Evolutionary conservation across 2,329 filamentous ascomycete genomes (phyloP), one percentile per base, ranked within the genome.

Genomic region (Calonectria pseudoturangicola): DNA sequence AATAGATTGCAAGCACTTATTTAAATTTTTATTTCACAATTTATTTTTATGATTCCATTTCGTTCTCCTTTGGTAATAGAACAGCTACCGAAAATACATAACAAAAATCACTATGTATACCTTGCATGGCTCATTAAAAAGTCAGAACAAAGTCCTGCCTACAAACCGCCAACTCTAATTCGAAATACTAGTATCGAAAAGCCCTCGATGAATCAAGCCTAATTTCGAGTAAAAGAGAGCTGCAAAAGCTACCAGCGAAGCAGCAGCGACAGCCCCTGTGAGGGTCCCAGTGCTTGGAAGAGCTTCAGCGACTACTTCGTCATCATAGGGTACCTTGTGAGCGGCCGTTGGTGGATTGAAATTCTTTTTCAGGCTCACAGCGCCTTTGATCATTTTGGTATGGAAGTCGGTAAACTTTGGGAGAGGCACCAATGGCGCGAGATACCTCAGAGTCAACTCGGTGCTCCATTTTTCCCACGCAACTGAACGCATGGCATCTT

Each of bases 361-460:
- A 10, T 16, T 41, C 13, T 41, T 41, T 33, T 60, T 60, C 54
- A 60, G 27, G n/a, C 54, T 60, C 36, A 60, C 54, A 2, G 10
- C 54, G 3, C 54, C 54, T 2, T n/a, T 60, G 33, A 60, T 60
- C 54, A 60, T 60, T 1, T 25, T 25, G 54, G 33, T 60, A 36
- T 60, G 39, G 33, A 60, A 60, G n/a, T 60, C 15, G 21, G 36
- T 41, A 41, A 60, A 60, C 15, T 60, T 60, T 0, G 54, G n/a
- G 33, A 60, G 54, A 8, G 54, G 8, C 1, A 41, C 12, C 36
- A 60, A 21, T 18, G 54, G 54, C 3, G 39, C 54, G 2, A 60
- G 36, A 6, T 41, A 60, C 16, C 33, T 41, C 7, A 41, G 21
- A 39, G 36, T 39, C 33, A 60, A 21, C 15, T 60, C 54, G 8